Conservation (phyloP, 495 filamentous ascomycete species). For the Daldinia childiae region DNA sequence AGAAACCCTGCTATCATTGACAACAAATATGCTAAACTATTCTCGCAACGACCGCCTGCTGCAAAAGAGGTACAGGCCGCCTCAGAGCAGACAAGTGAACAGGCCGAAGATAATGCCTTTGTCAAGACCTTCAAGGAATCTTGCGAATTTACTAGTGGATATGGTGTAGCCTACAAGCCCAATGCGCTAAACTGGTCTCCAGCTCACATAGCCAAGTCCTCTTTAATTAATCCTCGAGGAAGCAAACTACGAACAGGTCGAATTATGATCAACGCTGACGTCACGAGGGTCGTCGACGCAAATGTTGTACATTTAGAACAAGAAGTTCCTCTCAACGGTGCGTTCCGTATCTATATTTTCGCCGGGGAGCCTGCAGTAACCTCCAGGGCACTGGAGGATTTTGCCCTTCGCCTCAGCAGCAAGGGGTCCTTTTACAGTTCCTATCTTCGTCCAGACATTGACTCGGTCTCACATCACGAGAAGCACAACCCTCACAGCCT, state of each 20-base stretch:
- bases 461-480: constrained; percentile 78
- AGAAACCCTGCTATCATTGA: constrained; percentile 76
- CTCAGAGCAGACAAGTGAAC: constrained; percentile 41
- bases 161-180: constrained; percentile 72
- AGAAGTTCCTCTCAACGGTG: constrained; percentile 85
- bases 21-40: constrained; percentile 73
- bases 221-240: constrained; percentile 69
- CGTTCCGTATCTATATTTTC: constrained; percentile 87
- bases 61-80: constrained; percentile 61
- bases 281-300: constrained; percentile 84
- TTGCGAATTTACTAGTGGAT: constrained; percentile 75
- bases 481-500: constrained; percentile 81
- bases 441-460: constrained; percentile 69
- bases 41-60: constrained; percentile 66
- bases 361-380: constrained; percentile 72
- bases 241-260: constrained; percentile 73
- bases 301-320: constrained; percentile 90
- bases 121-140: constrained; percentile 74
- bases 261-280: constrained; percentile 76
- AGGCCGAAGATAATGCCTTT: constrained; percentile 70
- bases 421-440: constrained; percentile 73
- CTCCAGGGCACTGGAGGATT: constrained; percentile 67
- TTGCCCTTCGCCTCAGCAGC: constrained; percentile 70
- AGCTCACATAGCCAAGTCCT: constrained; percentile 75
- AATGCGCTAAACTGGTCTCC: constrained; percentile 71